phyloP scores from a whole-genome alignment of 179 eudicot genomes.

The Spergularia azorica region DNA sequence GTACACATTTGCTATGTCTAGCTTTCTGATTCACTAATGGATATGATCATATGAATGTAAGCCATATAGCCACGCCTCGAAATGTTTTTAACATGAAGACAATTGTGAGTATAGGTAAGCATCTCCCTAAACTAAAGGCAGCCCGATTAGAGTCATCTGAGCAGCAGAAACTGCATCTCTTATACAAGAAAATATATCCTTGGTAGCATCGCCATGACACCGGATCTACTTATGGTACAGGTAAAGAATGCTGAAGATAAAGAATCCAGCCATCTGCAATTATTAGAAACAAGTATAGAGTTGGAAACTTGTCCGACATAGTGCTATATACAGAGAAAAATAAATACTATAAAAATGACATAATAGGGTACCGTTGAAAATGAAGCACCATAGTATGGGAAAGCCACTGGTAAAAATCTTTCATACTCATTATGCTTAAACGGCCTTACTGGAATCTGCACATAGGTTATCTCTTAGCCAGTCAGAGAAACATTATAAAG shows the following conservation, averaged over 20 bases:
- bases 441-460: conserved; percentile 97
- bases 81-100: not conserved
- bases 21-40: not conserved
- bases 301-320: not conserved
- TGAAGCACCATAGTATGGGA: conserved; percentile 88
- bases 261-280: conserved; percentile 41
- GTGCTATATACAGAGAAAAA: not conserved
- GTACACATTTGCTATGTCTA: not conserved
- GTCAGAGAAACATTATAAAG: not conserved
- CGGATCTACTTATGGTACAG: conserved; percentile 34
- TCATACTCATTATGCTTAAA: conserved; percentile 87
- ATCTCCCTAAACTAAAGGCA: not conserved
- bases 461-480: not conserved
- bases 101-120: not conserved
- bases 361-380: conserved; percentile 60
- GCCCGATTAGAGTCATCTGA: not conserved
- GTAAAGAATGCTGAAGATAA: conserved; percentile 32
- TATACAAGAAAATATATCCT: not conserved
- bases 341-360: not conserved
- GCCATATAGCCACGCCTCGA: not conserved
- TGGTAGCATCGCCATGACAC: not conserved
- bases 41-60: not conserved
- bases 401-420: conserved; percentile 83
- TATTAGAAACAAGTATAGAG: not conserved
- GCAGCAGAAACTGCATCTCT: conserved; percentile 12